Evolutionary conservation across 768 basidiomycete genomes (phyloP), one percentile per base, ranked within the genome.

Genomic region (Agrocybe pediades): DNA sequence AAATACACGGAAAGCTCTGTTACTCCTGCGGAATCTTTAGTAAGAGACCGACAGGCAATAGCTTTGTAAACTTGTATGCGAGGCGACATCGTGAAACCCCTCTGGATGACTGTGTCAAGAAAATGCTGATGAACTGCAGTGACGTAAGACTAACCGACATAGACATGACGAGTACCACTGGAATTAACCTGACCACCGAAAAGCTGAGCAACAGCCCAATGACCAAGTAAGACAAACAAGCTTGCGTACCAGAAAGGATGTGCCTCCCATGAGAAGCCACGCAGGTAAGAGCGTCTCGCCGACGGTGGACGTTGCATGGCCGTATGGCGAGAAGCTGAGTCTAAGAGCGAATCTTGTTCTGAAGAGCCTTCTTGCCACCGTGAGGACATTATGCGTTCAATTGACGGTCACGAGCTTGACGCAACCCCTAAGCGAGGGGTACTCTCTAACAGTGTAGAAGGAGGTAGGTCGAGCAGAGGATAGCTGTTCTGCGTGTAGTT

Each of bases 1-100:
- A 60, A 41, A 19, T 57, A 49, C 15, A 56, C 41, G 6, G 53
- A 24, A 4, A 66, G 44, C 30, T 59, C 54, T 21, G 54, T 52
- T 11, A 61, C 46, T 30, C 58, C 65, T 13, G 64, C 51, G 8
- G 65, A 50, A n/a, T 61, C 62, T n/a, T 64, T 61, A 27, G 59
- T 66, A 26, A 87, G 59, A 3, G 76, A 75, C 45, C 83, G 77
- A 68, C 90, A 92, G 3, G 90, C 84, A 47, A 92, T 81, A 46
- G 86, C 82, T 41, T 84, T 90, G 74, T 85, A 91, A 24, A 92
- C 86, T 67, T 90, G 85, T 42, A 92, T 86, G 51, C 89, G 82
- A 9, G 89, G 85, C 30, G 88, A 85, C 67, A 88, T 75, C 1
- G 89, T 91, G 71, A 92, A 84, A 27, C 90, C 89, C 21, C 90